Evolutionary conservation across 2,329 filamentous ascomycete genomes (phyloP).

Genomic region (Pseudogymnoascus sp.): DNA sequence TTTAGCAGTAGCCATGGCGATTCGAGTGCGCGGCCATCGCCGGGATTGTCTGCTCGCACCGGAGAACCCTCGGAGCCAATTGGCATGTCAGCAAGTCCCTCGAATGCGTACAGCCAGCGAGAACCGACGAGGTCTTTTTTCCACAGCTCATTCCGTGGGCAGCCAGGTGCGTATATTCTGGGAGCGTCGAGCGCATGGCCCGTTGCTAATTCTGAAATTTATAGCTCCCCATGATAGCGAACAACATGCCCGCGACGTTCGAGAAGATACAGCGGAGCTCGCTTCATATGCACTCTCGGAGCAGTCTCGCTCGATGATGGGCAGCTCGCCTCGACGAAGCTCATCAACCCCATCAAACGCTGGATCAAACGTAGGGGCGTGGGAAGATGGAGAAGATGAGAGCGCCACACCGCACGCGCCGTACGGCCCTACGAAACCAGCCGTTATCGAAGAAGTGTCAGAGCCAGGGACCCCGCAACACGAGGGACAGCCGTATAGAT

Average conservation of each 20-base stretch:
- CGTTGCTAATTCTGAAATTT: background rate
- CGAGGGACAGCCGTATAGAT: constrained; percentile 25
- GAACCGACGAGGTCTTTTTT: constrained; percentile 67
- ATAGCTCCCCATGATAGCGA: constrained; percentile 55
- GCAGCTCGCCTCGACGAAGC: constrained; percentile 17
- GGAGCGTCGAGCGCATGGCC: background rate
- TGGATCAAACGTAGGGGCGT: constrained; percentile 24
- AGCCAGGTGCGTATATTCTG: constrained; percentile 40
- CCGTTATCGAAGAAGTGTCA: constrained; percentile 53
- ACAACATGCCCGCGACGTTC: constrained; percentile 69
- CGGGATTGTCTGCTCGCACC: background rate
- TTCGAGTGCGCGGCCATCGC: constrained; percentile 1
- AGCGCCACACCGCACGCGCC: constrained; percentile 22
- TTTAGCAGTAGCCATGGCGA: background rate
- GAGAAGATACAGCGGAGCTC: constrained; percentile 80
- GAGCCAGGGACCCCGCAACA: constrained; percentile 46
- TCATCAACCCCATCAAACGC: constrained; percentile 10
- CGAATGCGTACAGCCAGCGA: constrained; percentile 36
- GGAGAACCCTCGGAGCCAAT: background rate
- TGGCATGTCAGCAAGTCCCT: background rate
- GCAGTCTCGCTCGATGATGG: constrained; percentile 30
- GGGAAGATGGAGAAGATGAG: constrained; percentile 7
- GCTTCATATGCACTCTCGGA: constrained; percentile 73
- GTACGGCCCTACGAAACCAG: constrained; percentile 30
- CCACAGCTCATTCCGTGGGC: constrained; percentile 54